Conservation (phyloP, 2,329 filamentous ascomycete genomes). For the Colletotrichum tabaci region DNA sequence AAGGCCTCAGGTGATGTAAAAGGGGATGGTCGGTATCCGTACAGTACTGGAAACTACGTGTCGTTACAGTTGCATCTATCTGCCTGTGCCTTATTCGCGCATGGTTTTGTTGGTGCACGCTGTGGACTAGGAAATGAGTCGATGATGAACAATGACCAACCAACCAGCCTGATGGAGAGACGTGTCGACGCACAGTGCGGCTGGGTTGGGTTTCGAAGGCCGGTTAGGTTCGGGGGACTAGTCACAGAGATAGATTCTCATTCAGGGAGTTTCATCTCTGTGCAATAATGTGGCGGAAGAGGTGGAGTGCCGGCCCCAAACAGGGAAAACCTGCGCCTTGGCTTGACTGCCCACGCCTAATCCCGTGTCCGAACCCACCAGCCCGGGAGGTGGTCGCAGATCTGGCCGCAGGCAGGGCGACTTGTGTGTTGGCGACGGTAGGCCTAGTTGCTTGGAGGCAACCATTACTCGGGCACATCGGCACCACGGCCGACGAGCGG, state of each 20-base stretch:
- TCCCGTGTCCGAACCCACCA: slow-evolving; percentile 41
- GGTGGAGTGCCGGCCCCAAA: slow-evolving; percentile 34
- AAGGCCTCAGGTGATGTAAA: neutral
- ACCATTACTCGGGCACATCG: neutral
- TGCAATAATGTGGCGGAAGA: slow-evolving; percentile 37
- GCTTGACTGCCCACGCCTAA: slow-evolving; percentile 36
- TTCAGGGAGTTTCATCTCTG: too few relatives aligned
- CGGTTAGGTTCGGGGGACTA: neutral
- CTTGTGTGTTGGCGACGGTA: slow-evolving; percentile 6
- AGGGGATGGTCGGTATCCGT: too few relatives aligned
- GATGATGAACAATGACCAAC: neutral
- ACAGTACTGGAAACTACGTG: too few relatives aligned
- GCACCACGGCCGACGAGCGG: neutral
- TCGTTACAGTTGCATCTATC: neutral
- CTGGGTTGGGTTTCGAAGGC: neutral
- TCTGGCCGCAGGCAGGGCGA: slow-evolving; percentile 41
- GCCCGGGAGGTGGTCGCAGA: slow-evolving; percentile 43
- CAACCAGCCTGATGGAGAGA: neutral
- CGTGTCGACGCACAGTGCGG: neutral
- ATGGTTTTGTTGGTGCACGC: slow-evolving; percentile 17
- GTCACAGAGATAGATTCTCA: too few relatives aligned
- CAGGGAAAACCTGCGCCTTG: slow-evolving; percentile 43
- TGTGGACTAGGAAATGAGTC: slow-evolving; percentile 13
- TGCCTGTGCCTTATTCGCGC: neutral
- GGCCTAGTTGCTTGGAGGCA: neutral